Conservation (phyloP, 2,329 filamentous ascomycete genomes). For the Amphichorda felina region DNA sequence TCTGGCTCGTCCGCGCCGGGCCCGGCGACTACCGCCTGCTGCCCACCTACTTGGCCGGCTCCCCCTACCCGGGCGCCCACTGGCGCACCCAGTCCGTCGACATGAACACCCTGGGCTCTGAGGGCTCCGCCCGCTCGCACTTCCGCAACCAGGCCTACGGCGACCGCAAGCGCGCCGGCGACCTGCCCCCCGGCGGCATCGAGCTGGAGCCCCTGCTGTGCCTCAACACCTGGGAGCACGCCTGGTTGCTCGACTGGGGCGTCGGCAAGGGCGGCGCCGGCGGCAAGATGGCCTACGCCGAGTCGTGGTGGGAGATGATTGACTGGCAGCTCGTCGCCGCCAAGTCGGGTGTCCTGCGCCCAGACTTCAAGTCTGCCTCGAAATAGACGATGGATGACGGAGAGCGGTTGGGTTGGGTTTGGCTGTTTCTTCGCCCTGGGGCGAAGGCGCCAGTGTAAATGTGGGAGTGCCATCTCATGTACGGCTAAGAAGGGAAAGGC, state of each 20-base stretch:
- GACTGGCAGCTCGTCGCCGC: slow-evolving; percentile 68
- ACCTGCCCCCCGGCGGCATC: slow-evolving; percentile 51
- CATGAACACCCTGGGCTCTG: slow-evolving; percentile 50
- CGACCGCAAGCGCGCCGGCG: slow-evolving; percentile 12
- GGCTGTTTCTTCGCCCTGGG: neutral
- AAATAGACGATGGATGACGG: neutral
- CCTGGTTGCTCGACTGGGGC: slow-evolving; percentile 75
- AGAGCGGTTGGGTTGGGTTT: neutral
- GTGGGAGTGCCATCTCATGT: no score
- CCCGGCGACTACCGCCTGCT: slow-evolving; percentile 53
- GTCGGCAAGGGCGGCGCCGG: slow-evolving; percentile 41
- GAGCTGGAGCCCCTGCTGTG: slow-evolving; percentile 71
- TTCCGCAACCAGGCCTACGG: slow-evolving; percentile 24
- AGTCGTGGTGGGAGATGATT: slow-evolving; percentile 78
- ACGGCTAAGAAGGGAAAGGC: neutral
- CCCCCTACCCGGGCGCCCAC: slow-evolving; percentile 76
- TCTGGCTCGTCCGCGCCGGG: slow-evolving; percentile 71
- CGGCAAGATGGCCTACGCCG: slow-evolving; percentile 66
- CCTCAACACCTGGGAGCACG: slow-evolving; percentile 94
- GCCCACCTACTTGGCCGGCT: slow-evolving; percentile 82
- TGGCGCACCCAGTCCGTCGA: slow-evolving; percentile 60
- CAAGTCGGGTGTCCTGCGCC: slow-evolving; percentile 12
- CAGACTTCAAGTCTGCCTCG: slow-evolving; percentile 1
- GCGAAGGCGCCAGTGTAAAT: neutral
- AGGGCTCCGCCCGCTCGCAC: slow-evolving; percentile 22